Base-by-base conservation (phyloP, 164 flowering plant species). In the Magnolia sinica region DNA sequence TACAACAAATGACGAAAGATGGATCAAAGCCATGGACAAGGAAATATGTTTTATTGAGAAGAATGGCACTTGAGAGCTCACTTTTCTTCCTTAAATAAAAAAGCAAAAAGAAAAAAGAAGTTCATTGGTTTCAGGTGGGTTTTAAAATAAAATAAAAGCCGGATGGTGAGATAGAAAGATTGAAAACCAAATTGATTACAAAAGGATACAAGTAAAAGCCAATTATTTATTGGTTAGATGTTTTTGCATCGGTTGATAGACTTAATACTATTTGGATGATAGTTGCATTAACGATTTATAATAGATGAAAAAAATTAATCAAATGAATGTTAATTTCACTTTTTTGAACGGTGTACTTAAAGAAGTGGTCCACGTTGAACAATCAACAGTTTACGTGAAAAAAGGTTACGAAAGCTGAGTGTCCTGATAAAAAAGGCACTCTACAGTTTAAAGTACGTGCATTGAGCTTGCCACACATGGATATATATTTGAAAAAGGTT, bases 331-430 rank as follows among this genome's bases (percentile, higher is more conserved):
- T 9, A 52, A 52, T 9, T 52, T 27, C 14, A 52, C 13, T 14
- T 52, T 52, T 52, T 52, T 52, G 59, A 9, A 52, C 14, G 59
- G 59, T 14, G 59, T 1, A 8, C 59, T 52, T 52, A 14, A 52
- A 5, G 59, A 52, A 52, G 10, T 8, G 10, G 59, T 52, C 13
- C 18, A 20, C 20, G 9, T 64, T 14, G 23, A 64, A 64, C 23
- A 64, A 64, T 19, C 20, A 64, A 7, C n/a, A 7, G 23, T 13
- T 64, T 64, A 14, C 18, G 67, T 27, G 18, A 7, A 7, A 20
- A 64, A 50, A 10, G 77, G 82, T 1, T 8, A 69, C 14, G 76
- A 77, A 23, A 23, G 50, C 2, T 74, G 71, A n/a, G 81, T 79
- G 19, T 50, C 16, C 1, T 23, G 37, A 52, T 22, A 19, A 37